phyloP scores from a whole-genome alignment of 192 early-diverging fungal genomes.

The Coemansia sp. region DNA sequence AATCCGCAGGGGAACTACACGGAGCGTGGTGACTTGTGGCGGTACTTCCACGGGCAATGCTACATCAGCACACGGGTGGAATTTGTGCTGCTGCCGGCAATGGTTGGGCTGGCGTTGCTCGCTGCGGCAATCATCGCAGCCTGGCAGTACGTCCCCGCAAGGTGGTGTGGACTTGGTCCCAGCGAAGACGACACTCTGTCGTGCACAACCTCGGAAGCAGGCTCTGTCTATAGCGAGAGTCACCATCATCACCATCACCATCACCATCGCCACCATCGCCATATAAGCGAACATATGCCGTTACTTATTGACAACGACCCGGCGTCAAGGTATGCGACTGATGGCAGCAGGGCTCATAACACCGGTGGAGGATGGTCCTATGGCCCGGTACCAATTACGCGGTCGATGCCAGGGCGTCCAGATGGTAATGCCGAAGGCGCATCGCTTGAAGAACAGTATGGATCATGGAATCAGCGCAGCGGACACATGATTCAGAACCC shows the following conservation, averaged over 20 bases:
- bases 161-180: neutral
- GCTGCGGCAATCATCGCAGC: conserved; percentile 22
- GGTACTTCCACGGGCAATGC: conserved; percentile 53
- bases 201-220: conserved; percentile 14
- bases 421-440: conserved; percentile 4
- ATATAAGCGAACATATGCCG: conserved; percentile 30
- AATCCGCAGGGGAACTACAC: conserved; percentile 29
- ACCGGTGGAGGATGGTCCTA: neutral
- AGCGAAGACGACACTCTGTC: conserved; percentile 8
- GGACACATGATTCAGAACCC: conserved; percentile 23
- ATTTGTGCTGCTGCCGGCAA: conserved; percentile 38
- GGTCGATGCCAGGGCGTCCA: neutral
- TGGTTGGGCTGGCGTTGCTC: conserved; percentile 26
- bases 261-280: conserved; percentile 8
- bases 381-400: conserved; percentile 3
- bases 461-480: conserved; percentile 48
- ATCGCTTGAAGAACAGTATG: conserved; percentile 47
- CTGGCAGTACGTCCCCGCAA: conserved; percentile 31
- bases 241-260: conserved; percentile 10
- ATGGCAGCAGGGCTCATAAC: neutral
- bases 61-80: conserved; percentile 34
- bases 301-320: conserved; percentile 55
- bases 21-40: conserved; percentile 24
- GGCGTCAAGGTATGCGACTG: neutral
- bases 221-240: neutral